phyloP scores from a whole-genome alignment of 1,139 yeast species.

The Sugiyamaella pinicola region DNA sequence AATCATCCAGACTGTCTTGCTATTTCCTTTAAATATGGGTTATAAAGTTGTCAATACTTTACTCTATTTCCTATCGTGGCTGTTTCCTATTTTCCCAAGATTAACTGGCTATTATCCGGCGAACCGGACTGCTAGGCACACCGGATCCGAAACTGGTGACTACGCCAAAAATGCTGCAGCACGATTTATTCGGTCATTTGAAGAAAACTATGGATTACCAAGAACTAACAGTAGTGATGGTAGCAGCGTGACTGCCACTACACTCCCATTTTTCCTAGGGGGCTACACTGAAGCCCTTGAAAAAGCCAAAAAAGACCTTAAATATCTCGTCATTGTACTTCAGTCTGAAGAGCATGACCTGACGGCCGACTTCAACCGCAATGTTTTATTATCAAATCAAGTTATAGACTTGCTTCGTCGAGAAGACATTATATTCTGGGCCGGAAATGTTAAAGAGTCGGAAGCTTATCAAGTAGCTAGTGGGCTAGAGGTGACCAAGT shows the following conservation, averaged over 20 bases:
- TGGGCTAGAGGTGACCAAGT: constrained; percentile 68
- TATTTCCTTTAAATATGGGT: constrained; percentile 41
- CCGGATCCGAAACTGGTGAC: constrained; percentile 40
- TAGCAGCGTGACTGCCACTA: not conserved
- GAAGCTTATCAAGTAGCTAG: constrained; percentile 87
- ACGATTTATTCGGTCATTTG: constrained; percentile 45
- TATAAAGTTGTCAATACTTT: constrained; percentile 38
- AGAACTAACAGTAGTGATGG: constrained; percentile 6
- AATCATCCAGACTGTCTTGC: constrained; percentile 37
- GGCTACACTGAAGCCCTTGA: constrained; percentile 76
- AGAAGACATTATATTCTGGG: constrained; percentile 71
- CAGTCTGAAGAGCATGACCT: constrained; percentile 75
- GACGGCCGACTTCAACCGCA: constrained; percentile 55
- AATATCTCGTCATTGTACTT: constrained; percentile 71
- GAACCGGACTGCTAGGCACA: constrained; percentile 37
- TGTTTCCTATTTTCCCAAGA: constrained; percentile 44
- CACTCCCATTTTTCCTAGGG: constrained; percentile 57
- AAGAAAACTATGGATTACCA: constrained; percentile 41
- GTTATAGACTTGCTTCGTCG: constrained; percentile 56
- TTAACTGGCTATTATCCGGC: constrained; percentile 44
- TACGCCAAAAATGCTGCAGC: constrained; percentile 48
- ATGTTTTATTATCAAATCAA: constrained; percentile 55
- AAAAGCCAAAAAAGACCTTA: constrained; percentile 64
- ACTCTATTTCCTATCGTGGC: constrained; percentile 38
- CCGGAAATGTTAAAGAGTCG: constrained; percentile 76